Conservation (phyloP, 2,329 filamentous ascomycete genomes). For the Colletotrichum sp. region DNA sequence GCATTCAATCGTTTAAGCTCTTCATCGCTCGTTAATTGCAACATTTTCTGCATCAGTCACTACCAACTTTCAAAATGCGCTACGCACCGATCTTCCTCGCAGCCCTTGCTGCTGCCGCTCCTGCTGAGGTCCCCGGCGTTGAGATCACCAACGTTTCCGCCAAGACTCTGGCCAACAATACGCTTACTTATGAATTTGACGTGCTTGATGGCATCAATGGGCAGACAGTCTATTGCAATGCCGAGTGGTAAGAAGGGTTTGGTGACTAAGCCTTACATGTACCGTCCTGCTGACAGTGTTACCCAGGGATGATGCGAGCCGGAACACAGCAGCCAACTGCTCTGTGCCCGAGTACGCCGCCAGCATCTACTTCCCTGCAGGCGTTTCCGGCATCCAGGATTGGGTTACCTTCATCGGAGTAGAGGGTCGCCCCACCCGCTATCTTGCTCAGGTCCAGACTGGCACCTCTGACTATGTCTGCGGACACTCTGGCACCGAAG, state of each 20-base stretch:
- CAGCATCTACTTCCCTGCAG: not conserved
- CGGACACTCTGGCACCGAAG: not conserved
- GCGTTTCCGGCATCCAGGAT: not conserved
- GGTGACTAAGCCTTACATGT: not conserved
- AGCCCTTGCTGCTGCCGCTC: not conserved
- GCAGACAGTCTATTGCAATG: not conserved
- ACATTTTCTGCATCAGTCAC: not conserved
- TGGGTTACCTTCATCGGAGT: not conserved
- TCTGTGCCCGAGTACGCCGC: not conserved
- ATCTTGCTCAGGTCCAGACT: not conserved
- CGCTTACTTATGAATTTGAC: not conserved
- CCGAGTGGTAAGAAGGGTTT: not conserved
- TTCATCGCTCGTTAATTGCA: not conserved
- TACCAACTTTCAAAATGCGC: conserved; percentile 6
- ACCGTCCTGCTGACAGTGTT: not conserved
- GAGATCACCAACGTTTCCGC: not conserved
- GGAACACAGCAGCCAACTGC: not conserved
- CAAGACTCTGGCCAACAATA: not conserved
- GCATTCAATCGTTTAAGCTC: not conserved
- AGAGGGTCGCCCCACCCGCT: not conserved
- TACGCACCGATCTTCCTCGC: not conserved
- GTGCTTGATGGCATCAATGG: not conserved
- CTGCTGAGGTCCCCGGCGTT: not conserved
- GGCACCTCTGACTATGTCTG: not conserved
- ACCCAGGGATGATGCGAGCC: not conserved